Evolutionary conservation across 2,329 filamentous ascomycete genomes (phyloP).

Genomic region (Penicillium sp.): DNA sequence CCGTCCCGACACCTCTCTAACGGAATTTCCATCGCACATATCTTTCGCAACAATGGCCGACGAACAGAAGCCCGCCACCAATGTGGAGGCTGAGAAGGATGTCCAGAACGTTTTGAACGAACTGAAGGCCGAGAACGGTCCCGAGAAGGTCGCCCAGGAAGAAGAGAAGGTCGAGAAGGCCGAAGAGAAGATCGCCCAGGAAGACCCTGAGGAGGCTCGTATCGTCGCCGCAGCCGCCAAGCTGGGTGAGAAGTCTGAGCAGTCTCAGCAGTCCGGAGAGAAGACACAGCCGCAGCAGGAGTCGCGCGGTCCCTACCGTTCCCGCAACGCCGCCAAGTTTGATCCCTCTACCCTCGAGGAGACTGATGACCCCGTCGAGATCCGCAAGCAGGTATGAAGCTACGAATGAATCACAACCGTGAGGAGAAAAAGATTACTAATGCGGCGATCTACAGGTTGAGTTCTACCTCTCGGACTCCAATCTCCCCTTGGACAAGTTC

Average conservation of each 20-base stretch:
- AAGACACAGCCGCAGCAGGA: slow-evolving; percentile 29
- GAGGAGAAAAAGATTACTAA: background rate
- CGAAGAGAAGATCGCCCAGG: slow-evolving; percentile 21
- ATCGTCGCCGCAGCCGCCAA: slow-evolving; percentile 40
- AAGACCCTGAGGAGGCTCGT: slow-evolving; percentile 38
- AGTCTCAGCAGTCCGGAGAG: slow-evolving; percentile 31
- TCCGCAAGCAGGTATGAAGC: slow-evolving; percentile 72
- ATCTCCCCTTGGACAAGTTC: slow-evolving; percentile 85
- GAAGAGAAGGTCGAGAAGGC: slow-evolving; percentile 35
- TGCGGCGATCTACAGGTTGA: slow-evolving; percentile 64
- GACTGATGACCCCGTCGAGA: slow-evolving; percentile 74
- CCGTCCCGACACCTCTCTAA: background rate
- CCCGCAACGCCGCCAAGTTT: slow-evolving; percentile 65
- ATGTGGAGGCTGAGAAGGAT: slow-evolving; percentile 45
- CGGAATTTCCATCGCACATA: background rate
- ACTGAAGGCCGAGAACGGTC: slow-evolving; percentile 36
- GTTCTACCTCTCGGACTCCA: slow-evolving; percentile 93
- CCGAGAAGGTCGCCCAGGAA: slow-evolving; percentile 25
- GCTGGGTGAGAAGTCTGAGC: slow-evolving; percentile 40
- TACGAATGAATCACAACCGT: background rate
- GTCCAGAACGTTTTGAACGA: slow-evolving; percentile 48
- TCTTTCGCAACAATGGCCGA: slow-evolving; percentile 6
- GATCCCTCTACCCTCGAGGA: slow-evolving; percentile 68
- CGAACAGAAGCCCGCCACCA: slow-evolving; percentile 2
- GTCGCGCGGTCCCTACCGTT: slow-evolving; percentile 23